A percentile compares a stretch with the other conserved stretches of the same genome.
Evolutionary conservation across 371 early-diverging fungal species (phyloP).

Genomic region (Chytridium lagenaria): DNA sequence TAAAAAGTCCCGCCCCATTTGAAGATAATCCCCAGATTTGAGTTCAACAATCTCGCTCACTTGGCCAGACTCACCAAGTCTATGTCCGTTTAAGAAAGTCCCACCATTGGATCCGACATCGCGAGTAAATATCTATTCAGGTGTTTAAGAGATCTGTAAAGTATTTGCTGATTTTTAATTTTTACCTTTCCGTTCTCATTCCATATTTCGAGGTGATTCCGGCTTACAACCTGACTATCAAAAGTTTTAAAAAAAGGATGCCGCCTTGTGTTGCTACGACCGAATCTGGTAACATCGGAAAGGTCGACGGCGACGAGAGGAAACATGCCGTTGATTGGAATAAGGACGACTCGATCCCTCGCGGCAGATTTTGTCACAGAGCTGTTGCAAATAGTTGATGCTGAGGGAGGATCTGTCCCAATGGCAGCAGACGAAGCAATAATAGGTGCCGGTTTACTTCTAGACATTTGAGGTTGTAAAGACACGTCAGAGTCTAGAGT

Average conservation of each 20-base stretch:
- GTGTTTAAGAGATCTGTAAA: neutral
- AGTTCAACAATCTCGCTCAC: conserved; percentile 36
- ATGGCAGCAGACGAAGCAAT: no score
- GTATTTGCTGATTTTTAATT: neutral
- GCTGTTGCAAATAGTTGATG: no score
- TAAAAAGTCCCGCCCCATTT: conserved; percentile 52
- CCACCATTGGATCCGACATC: conserved; percentile 55
- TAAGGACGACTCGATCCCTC: conserved; percentile 25
- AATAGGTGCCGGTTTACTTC: no score
- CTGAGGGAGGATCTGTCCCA: no score
- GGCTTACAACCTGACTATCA: conserved; percentile 46
- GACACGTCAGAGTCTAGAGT: neutral
- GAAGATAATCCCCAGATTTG: conserved; percentile 48
- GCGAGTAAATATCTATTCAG: conserved; percentile 43
- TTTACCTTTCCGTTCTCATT: conserved; percentile 37
- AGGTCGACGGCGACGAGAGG: conserved; percentile 26
- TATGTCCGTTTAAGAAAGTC: conserved; percentile 52
- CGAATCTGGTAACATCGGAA: conserved; percentile 25
- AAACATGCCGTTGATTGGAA: conserved; percentile 47
- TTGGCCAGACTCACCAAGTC: conserved; percentile 48
- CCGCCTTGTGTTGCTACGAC: conserved; percentile 36
- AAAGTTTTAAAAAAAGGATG: conserved; percentile 42
- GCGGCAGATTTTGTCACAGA: no score
- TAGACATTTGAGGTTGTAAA: neutral
- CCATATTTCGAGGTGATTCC: conserved; percentile 49